Evolutionary conservation across 768 basidiomycete species (phyloP).

Genomic region (Strobilomyces confusus): DNA sequence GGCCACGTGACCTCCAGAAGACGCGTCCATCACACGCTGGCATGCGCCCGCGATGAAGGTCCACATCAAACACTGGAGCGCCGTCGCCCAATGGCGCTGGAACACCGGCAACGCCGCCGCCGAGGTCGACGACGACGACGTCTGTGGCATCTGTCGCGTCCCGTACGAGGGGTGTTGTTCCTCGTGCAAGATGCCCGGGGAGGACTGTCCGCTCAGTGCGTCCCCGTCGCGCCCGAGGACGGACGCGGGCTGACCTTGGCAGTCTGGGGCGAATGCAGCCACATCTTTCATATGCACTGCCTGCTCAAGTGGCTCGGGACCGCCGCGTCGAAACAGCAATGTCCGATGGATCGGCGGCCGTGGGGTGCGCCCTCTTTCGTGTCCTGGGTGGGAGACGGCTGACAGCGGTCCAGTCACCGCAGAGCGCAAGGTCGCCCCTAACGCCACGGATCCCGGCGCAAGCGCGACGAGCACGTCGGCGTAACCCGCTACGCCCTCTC

Average conservation of each 20-base stretch:
- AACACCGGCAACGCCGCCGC: constrained; percentile 41
- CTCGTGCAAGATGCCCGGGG: constrained; percentile 93
- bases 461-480: background rate
- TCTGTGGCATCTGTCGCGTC: constrained; percentile 87
- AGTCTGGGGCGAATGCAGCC: constrained; percentile 99
- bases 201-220: constrained; percentile 89
- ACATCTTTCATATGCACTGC: constrained; percentile 99
- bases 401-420: constrained; percentile 1
- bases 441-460: background rate
- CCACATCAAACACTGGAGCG: constrained; percentile 79
- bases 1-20: too few relatives aligned
- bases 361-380: constrained; percentile 63
- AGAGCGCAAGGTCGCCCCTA: background rate
- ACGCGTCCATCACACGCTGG: too few relatives aligned
- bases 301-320: constrained; percentile 95
- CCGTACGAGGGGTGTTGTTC: constrained; percentile 95
- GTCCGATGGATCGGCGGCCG: constrained; percentile 94
- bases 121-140: constrained; percentile 49
- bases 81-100: constrained; percentile 70
- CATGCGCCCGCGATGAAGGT: constrained; percentile 82
- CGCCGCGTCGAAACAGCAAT: constrained; percentile 85
- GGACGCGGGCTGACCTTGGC: background rate
- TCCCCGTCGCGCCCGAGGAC: constrained; percentile 2
- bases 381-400: too few relatives aligned
- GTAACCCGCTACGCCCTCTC: background rate